Conservation (phyloP, 306 rosid genomes). For the Macrotyloma uniflorum region DNA sequence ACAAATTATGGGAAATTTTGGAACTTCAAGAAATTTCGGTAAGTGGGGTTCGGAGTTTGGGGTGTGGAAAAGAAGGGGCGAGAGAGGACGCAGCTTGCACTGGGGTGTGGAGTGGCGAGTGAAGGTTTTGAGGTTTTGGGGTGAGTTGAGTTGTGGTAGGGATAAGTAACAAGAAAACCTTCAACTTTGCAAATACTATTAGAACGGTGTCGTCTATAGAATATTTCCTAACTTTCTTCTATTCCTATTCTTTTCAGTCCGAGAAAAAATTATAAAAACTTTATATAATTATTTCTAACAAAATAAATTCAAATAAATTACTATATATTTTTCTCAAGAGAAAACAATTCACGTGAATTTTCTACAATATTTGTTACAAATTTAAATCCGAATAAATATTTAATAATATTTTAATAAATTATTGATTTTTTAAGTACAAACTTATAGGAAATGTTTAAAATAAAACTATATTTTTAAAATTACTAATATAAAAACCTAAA, state of each 20-base stretch:
- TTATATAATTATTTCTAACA: no score
- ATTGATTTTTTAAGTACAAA: no score
- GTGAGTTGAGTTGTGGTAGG: constrained; percentile 19
- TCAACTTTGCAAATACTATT: not conserved
- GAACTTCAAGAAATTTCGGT: not conserved
- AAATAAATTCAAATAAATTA: no score
- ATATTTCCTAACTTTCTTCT: not conserved
- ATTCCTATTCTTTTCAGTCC: not conserved
- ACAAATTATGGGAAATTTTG: not conserved
- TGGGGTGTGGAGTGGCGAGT: not conserved
- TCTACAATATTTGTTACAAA: no score
- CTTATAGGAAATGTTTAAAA: no score
- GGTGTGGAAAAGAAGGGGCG: not conserved
- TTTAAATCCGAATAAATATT: no score
- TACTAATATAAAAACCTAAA: no score
- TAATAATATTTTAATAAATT: no score
- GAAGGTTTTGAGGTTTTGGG: not conserved
- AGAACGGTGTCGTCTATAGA: not conserved
- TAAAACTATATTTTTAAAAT: no score
- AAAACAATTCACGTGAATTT: no score
- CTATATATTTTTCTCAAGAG: no score
- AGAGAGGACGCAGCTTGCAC: not conserved
- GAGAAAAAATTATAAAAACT: no score
- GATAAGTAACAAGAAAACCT: constrained; percentile 39
- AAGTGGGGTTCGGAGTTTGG: not conserved